Conservation (phyloP, 2,329 filamentous ascomycete species). For the Nectriaceae sp. region DNA sequence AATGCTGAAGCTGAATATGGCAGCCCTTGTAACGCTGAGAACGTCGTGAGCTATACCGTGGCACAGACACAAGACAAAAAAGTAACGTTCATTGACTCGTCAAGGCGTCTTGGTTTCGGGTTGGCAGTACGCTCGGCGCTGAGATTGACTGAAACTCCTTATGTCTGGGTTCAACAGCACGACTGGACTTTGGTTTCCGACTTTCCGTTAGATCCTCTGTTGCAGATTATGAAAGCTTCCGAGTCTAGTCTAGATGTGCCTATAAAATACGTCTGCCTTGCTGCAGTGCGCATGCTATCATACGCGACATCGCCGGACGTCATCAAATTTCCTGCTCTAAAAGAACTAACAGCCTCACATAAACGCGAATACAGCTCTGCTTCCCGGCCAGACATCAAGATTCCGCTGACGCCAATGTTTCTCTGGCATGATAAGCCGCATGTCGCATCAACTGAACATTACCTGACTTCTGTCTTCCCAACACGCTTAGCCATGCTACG, state of each 20-base stretch:
- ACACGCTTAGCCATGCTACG: slow-evolving; percentile 50
- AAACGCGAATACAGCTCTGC: slow-evolving; percentile 41
- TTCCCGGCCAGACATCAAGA: slow-evolving; percentile 8
- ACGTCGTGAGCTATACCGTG: slow-evolving; percentile 40
- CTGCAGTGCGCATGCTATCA: slow-evolving; percentile 51
- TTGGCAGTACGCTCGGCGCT: slow-evolving; percentile 55
- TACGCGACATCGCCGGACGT: slow-evolving; percentile 53
- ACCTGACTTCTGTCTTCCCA: slow-evolving; percentile 51
- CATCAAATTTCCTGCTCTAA: slow-evolving; percentile 42
- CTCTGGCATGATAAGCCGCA: slow-evolving; percentile 63
- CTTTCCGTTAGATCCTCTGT: slow-evolving; percentile 45
- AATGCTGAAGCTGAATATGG: slow-evolving; percentile 50
- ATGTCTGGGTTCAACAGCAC: slow-evolving; percentile 60
- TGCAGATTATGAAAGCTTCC: slow-evolving; percentile 47
- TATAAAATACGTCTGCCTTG: slow-evolving; percentile 55
- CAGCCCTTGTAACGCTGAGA: slow-evolving; percentile 33
- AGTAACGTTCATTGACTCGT: slow-evolving; percentile 52
- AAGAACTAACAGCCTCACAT: slow-evolving; percentile 42
- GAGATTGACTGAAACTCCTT: slow-evolving; percentile 47
- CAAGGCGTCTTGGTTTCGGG: slow-evolving; percentile 52
- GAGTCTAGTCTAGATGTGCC: slow-evolving; percentile 34
- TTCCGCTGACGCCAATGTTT: slow-evolving; percentile 57
- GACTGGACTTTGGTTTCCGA: slow-evolving; percentile 52
- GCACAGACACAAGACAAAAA: slow-evolving; percentile 35
- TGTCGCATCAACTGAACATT: slow-evolving; percentile 50